Conservation (phyloP, 2,329 filamentous ascomycete species). For the Colletotrichum australisinense region DNA sequence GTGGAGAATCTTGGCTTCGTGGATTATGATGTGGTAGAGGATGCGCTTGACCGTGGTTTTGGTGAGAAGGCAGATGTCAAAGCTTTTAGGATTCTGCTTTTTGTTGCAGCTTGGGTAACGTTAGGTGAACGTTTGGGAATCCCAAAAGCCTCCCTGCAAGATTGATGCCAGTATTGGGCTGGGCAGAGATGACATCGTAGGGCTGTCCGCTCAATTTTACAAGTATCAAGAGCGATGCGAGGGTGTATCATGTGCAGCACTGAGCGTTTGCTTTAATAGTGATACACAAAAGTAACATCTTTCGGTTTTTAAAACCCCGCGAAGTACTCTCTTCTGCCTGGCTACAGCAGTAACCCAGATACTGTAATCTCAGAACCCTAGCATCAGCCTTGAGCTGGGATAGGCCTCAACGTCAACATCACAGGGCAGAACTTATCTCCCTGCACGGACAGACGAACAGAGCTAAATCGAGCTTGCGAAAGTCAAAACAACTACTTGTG, state of each 20-base stretch:
- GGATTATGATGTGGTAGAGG: conserved; percentile 48
- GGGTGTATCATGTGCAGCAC: no score
- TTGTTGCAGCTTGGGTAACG: conserved; percentile 11
- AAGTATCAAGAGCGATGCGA: no score
- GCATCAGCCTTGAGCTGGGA: no score
- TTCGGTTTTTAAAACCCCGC: fast-evolving
- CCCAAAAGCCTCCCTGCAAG: background rate
- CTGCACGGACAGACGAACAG: background rate
- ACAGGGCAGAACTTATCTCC: background rate
- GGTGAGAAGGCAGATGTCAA: conserved; percentile 44
- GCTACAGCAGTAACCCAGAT: no score
- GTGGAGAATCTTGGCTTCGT: conserved; percentile 53
- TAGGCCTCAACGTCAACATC: no score
- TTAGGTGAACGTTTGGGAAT: conserved; percentile 14
- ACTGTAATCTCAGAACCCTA: no score
- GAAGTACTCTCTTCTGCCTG: no score
- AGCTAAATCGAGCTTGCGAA: background rate
- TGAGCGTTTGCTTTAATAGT: no score
- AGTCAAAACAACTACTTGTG: background rate
- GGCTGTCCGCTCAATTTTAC: no score
- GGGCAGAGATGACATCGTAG: background rate
- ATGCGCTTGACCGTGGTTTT: conserved; percentile 51
- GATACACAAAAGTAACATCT: no score
- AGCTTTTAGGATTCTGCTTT: conserved; percentile 1
- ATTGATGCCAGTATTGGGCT: background rate